Evolutionary conservation across 495 filamentous ascomycete species (phyloP), one percentile per base, ranked within the genome.

Genomic region (Talaromyces nanjingensis): DNA sequence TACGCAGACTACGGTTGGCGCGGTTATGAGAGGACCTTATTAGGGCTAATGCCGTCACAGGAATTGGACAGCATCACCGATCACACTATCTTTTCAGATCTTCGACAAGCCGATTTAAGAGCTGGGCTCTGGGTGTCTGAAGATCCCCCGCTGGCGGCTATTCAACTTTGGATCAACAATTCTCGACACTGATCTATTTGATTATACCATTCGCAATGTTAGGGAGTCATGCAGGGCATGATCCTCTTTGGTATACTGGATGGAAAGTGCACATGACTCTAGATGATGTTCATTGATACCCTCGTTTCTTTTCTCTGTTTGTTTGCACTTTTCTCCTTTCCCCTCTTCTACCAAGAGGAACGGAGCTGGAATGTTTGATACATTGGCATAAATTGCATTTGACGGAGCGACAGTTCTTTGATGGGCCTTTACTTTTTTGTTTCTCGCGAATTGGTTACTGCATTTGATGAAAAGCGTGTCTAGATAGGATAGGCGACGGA

Each of bases 91-190:
- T 82, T 88, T 68, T 74, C 83, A 63, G 85, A 88, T 62, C 83
- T 93, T 57, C 83, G 84, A 52, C 74, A 76, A 25, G 84, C 84
- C 24, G 90, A 93, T 69, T 70, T 81, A 59, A 76, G 80, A 65
- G 84, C 88, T 77, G 87, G 87, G 59, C 84, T 87, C 77, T 93
- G 89, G 89, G 86, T 87, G 63, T 75, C 77, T 55, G 90, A 92
- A 65, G 90, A 93, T 72, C 90, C 90, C 3, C 70, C 79, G 20
- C 64, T 84, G 65, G 68, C 72, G 34, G 63, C 66, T 11, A 78
- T 84, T 1, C 73, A 75, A 1, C 67, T 68, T 24, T 84, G 82
- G 80, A 77, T 83, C 25, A 61, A 53, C 42, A 52, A 59, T 14
- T 59, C 56, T 59, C 56, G 31, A 33, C 12, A 7, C 31, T 59